Evolutionary conservation across 345 rosid genomes (phyloP).

Genomic region (Ceriops decandra): DNA sequence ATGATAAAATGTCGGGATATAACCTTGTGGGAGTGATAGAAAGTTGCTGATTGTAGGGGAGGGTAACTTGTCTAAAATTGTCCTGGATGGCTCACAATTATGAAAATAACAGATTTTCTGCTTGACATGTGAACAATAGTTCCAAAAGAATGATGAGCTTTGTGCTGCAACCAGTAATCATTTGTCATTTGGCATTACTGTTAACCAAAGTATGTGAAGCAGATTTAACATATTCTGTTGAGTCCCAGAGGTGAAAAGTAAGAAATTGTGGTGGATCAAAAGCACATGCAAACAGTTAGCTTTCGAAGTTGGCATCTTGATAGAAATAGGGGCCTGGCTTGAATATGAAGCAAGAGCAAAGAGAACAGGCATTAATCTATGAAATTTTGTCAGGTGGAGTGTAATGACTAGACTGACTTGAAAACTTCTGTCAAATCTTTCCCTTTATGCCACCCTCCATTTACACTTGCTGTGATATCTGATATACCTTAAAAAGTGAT

Average conservation of each 20-base stretch:
- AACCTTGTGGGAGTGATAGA: not conserved
- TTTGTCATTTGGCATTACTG: too few relatives aligned
- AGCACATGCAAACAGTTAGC: not conserved
- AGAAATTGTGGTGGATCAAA: not conserved
- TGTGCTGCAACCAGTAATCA: too few relatives aligned
- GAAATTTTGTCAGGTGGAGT: too few relatives aligned
- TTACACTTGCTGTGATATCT: not conserved
- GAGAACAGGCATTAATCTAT: too few relatives aligned
- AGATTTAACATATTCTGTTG: constrained; percentile 1
- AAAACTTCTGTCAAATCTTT: not conserved
- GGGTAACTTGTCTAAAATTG: not conserved
- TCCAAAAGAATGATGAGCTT: not conserved
- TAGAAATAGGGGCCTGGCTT: too few relatives aligned
- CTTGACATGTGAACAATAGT: not conserved
- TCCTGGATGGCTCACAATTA: too few relatives aligned
- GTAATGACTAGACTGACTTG: too few relatives aligned
- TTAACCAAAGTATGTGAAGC: not conserved
- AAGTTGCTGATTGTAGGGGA: not conserved
- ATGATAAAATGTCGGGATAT: not conserved
- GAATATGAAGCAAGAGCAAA: too few relatives aligned
- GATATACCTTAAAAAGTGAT: constrained; percentile 4
- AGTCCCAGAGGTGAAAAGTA: not conserved
- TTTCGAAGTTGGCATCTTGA: too few relatives aligned
- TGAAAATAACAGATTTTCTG: too few relatives aligned
- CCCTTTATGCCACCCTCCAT: not conserved